Percentiles rank a stretch among this genome's conserved stretches.
phyloP scores from a whole-genome alignment of 495 filamentous ascomycete species.

The Rhypophila decipiens region DNA sequence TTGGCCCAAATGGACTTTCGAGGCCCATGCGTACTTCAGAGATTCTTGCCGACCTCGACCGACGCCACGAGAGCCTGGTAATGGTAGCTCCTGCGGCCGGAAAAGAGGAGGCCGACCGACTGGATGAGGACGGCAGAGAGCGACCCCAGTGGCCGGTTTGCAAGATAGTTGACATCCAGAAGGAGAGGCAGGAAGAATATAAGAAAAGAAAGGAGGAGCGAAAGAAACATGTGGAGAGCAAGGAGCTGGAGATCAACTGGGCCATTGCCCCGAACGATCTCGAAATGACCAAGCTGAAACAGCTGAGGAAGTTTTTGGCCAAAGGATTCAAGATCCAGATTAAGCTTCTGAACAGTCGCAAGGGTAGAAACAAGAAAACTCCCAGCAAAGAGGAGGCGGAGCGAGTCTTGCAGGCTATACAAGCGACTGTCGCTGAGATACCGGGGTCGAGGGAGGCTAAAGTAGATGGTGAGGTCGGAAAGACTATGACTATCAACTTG shows the following conservation, averaged over 20 bases:
- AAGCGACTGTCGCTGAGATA: constrained; percentile 19
- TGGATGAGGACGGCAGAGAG: background rate
- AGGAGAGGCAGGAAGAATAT: constrained; percentile 13
- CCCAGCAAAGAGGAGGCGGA: constrained; percentile 30
- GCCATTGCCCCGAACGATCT: constrained; percentile 66
- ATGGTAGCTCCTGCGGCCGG: constrained; percentile 41
- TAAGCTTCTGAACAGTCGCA: constrained; percentile 43
- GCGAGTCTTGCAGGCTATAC: constrained; percentile 16
- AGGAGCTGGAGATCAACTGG: constrained; percentile 84
- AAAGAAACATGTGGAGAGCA: constrained; percentile 30
- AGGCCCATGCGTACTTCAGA: constrained; percentile 32
- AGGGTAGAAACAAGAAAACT: constrained; percentile 14
- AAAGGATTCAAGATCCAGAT: constrained; percentile 62
- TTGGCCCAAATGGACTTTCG: constrained; percentile 42
- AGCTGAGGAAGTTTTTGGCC: constrained; percentile 54
- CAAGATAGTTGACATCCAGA: constrained; percentile 51
- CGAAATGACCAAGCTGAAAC: constrained; percentile 49
- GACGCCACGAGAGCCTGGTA: constrained; percentile 46
- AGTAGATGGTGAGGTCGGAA: constrained; percentile 32
- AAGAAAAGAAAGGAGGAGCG: constrained; percentile 21
- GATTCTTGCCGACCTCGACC: constrained; percentile 46
- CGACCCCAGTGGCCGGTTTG: constrained; percentile 48
- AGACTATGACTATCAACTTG: constrained; percentile 26
- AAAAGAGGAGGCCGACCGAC: background rate
- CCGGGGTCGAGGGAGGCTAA: constrained; percentile 33